phyloP scores from a whole-genome alignment of 768 basidiomycete species.

The Serendipita sp. region DNA sequence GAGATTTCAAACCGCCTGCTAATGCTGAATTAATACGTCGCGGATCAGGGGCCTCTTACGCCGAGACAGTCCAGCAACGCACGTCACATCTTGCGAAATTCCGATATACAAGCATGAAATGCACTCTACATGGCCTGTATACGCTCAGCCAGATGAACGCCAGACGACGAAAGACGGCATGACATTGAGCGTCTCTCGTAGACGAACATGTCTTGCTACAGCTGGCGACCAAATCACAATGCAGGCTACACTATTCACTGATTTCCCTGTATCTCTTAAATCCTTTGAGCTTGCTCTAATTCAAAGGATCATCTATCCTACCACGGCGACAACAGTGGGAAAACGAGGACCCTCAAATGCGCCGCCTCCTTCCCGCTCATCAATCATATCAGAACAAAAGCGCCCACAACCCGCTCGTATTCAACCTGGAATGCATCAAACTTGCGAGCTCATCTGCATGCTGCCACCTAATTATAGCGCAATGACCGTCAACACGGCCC shows the following conservation, averaged over 20 bases:
- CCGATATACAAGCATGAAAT: conserved; percentile 88
- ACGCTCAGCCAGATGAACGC: conserved; percentile 63
- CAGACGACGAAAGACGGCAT: conserved; percentile 49
- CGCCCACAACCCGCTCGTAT: conserved; percentile 57
- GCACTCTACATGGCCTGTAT: conserved; percentile 87
- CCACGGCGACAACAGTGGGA: neutral
- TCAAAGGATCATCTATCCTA: conserved; percentile 52
- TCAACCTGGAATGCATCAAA: conserved; percentile 54
- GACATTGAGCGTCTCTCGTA: conserved; percentile 59
- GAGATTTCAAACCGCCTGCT: neutral
- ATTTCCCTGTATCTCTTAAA: conserved; percentile 55
- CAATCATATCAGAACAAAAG: conserved; percentile 52
- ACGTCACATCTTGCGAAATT: conserved; percentile 52
- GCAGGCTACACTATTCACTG: conserved; percentile 56
- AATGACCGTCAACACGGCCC: conserved; percentile 63
- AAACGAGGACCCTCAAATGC: neutral
- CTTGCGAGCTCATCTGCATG: conserved; percentile 54
- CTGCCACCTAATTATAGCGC: conserved; percentile 63
- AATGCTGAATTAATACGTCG: conserved; percentile 1
- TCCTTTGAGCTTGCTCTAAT: conserved; percentile 70
- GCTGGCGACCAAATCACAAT: conserved; percentile 59
- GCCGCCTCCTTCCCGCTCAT: conserved; percentile 30
- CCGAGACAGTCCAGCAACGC: conserved; percentile 53
- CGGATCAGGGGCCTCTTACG: conserved; percentile 59
- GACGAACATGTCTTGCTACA: conserved; percentile 69